Base-by-base conservation (phyloP, 176 grass and related monocot species). In the Aegilops bicornis region DNA sequence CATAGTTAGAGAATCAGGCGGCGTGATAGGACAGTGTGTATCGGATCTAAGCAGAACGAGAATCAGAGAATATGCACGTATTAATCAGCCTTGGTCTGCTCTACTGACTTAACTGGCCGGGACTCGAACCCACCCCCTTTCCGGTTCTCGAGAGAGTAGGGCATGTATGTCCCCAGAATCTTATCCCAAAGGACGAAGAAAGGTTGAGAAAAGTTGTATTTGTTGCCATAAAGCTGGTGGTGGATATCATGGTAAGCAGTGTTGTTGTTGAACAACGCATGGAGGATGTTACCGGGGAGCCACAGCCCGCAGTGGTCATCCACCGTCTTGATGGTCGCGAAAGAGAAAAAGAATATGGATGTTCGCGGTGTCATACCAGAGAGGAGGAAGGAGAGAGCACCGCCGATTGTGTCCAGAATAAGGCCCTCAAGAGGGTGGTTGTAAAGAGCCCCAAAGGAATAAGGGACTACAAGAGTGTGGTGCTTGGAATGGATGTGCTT, bases 351-450 rank as follows among this genome's bases (percentile, higher is more conserved):
- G 82, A 93, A 96, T 72, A 96, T 91, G 67, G 89, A 90, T 13
- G 89, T 89, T 63, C 91, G 50, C 24, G 94, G 89, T 14, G 95
- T 94, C 95, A 94, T 97, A 69, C 95, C 92, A 20, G 95, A 88
- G 37, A 91, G 5, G 3, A 97, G 90, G 69, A 97, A 97, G 3
- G 95, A 92, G 59, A 97, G 80, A 67, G 95, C 92, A 47, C 95
- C 95, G 8, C 95, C 92, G 2, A 94, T 60, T 22, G 95, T 97
- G 81, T 97, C 92, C 69, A 97, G 80, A 66, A 97, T 83, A 36
- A 97, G 90, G 16, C 95, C 95, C 87, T 97, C 95, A 12, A 97
- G 84, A 25, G 95, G 95, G 75, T 97, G 95, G 61, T 97, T 97
- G 90, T 97, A 97, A 82, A 94, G 92, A 35, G 90, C 92, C 72